Percentiles rank a stretch among this genome's conserved stretches.
Evolutionary conservation across 1,139 yeast genomes (phyloP).

Genomic region (Yamadazyma dushanensis): DNA sequence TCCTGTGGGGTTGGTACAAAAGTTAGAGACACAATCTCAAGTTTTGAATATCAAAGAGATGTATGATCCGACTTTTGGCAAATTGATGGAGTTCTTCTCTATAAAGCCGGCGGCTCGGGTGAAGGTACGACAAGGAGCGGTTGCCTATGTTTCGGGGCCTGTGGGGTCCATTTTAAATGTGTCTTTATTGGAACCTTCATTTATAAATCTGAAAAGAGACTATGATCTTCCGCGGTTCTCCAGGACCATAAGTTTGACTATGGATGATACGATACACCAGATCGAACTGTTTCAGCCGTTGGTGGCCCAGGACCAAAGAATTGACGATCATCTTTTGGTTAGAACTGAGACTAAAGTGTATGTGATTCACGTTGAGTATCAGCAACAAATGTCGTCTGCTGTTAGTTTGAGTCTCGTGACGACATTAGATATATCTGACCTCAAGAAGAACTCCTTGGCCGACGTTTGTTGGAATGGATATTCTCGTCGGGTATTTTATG

Average conservation of each 20-base stretch:
- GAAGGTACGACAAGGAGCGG: constrained; percentile 18
- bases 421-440: constrained; percentile 19
- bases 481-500: constrained; percentile 36
- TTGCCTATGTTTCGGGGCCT: constrained; percentile 38
- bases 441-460: constrained; percentile 39
- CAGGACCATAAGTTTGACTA: constrained; percentile 22
- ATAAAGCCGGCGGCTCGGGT: constrained; percentile 11
- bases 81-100: constrained; percentile 23
- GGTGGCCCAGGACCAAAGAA: constrained; percentile 13
- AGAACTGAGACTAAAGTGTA: constrained; percentile 28
- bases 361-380: constrained; percentile 19
- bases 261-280: constrained; percentile 40
- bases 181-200: constrained; percentile 9
- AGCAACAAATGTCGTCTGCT: constrained; percentile 7
- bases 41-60: constrained; percentile 17
- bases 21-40: constrained; percentile 9
- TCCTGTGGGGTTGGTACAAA: constrained; percentile 8
- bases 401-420: constrained; percentile 23
- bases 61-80: constrained; percentile 41
- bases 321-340: constrained; percentile 24
- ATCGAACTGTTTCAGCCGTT: constrained; percentile 26
- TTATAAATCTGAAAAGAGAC: constrained; percentile 10
- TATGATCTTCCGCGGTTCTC: constrained; percentile 17
- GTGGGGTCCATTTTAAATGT: constrained; percentile 22
- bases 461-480: constrained; percentile 47